Percentiles rank a stretch among this genome's conserved stretches.
These are phyloP conservation scores for Termitomyces bulborhizus DNA, from an alignment of 768 basidiomycete species.

Conservation along the genomic window DNA sequence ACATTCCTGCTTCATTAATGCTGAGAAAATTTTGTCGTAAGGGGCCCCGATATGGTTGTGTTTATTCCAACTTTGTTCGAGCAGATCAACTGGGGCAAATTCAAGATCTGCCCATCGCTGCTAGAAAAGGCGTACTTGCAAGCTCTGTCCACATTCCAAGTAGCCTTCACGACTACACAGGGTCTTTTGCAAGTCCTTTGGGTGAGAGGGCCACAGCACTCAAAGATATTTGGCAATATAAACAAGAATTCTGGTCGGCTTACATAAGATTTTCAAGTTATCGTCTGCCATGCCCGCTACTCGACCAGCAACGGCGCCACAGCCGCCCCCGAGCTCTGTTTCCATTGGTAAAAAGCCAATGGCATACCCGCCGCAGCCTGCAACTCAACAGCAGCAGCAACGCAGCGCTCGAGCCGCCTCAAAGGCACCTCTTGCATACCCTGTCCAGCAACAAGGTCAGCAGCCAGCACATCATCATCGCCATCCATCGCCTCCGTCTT, in stretches of 20 bases:
- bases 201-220: background rate
- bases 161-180: background rate
- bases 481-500: constrained; percentile 44
- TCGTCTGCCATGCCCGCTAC: constrained; percentile 20
- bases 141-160: background rate
- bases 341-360: constrained; percentile 93
- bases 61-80: background rate
- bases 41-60: background rate
- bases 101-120: background rate
- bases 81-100: background rate
- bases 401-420: constrained; percentile 42
- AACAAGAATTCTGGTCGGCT: constrained; percentile 14
- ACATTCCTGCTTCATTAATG: background rate
- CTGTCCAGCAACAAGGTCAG: constrained; percentile 26
- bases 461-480: constrained; percentile 28
- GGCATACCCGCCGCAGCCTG: constrained; percentile 50
- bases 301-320: constrained; percentile 21
- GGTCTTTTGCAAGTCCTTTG: no score
- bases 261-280: constrained; percentile 22
- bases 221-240: constrained; percentile 15
- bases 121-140: no score
- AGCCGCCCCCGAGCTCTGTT: constrained; percentile 62
- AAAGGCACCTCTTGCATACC: constrained; percentile 39
- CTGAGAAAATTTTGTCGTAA: background rate
- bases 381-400: constrained; percentile 30